phyloP scores from a whole-genome alignment of 495 filamentous ascomycete species.

The Neohortaea acidophila region DNA sequence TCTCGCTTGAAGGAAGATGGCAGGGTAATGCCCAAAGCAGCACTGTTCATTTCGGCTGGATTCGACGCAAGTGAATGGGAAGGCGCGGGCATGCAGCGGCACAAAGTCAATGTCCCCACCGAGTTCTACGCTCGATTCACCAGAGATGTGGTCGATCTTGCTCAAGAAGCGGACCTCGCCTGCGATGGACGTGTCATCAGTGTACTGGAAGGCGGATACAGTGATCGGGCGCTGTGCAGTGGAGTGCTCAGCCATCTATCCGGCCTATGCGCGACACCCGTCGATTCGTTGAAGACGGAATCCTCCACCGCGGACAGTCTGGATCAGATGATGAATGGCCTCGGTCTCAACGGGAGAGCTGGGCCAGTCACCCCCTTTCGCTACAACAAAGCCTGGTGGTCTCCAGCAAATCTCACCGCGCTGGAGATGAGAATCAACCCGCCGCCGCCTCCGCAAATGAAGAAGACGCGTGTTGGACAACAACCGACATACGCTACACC shows the following conservation, averaged over 20 bases:
- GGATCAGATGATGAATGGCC: constrained; percentile 7
- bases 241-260: constrained; percentile 80
- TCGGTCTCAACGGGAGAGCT: constrained; percentile 2
- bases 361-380: background rate
- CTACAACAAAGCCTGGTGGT: constrained; percentile 69
- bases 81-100: constrained; percentile 78
- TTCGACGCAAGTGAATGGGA: constrained; percentile 97
- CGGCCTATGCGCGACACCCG: constrained; percentile 41
- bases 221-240: constrained; percentile 71
- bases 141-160: constrained; percentile 62
- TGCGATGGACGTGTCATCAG: constrained; percentile 78
- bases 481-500: constrained; percentile 55
- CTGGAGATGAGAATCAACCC: constrained; percentile 43
- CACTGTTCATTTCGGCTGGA: constrained; percentile 85
- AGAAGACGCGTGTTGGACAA: constrained; percentile 37
- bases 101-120: constrained; percentile 87
- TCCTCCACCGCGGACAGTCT: constrained; percentile 9
- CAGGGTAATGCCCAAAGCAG: constrained; percentile 50
- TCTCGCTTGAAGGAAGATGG: constrained; percentile 40
- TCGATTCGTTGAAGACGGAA: constrained; percentile 22
- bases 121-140: constrained; percentile 91
- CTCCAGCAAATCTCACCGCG: constrained; percentile 44
- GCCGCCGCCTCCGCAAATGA: constrained; percentile 30
- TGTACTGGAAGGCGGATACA: constrained; percentile 91
- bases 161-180: constrained; percentile 61